phyloP scores from a whole-genome alignment of 139 green algal species.

The Micractinium conductrix region DNA sequence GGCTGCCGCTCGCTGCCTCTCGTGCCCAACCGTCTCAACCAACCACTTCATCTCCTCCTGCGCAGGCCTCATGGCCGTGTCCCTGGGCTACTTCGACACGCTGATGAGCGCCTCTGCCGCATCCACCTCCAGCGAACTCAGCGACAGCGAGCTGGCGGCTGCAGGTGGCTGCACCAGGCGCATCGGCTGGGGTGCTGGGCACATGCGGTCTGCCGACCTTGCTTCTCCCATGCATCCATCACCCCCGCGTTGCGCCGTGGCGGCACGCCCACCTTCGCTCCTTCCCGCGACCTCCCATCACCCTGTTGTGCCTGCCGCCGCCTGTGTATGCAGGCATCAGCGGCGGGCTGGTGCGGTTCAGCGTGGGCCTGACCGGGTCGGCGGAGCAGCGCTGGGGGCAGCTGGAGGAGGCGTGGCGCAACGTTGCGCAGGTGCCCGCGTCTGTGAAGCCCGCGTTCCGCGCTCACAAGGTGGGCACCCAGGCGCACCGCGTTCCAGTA shows the following conservation, averaged over 20 bases:
- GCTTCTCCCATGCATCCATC: not conserved
- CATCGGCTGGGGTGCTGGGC: not conserved
- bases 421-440: not conserved
- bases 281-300: not conserved
- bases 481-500: no score
- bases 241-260: no score
- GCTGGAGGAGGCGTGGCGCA: slow-evolving; percentile 59
- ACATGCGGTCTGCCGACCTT: not conserved
- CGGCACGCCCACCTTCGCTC: no score
- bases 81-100: slow-evolving; percentile 78
- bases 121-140: slow-evolving; percentile 69
- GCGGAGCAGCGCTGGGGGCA: slow-evolving; percentile 68
- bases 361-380: slow-evolving; percentile 68
- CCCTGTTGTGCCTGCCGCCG: not conserved
- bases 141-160: slow-evolving; percentile 39
- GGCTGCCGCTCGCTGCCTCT: no score
- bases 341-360: slow-evolving; percentile 69
- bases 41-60: no score
- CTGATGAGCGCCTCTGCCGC: slow-evolving; percentile 62
- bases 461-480: not conserved
- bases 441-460: not conserved
- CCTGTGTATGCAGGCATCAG: slow-evolving; percentile 53
- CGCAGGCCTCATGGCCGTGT: slow-evolving; percentile 72
- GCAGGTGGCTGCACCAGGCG: slow-evolving; percentile 1
- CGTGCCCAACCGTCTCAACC: no score